Percentiles rank a stretch among this genome's conserved stretches.
phyloP scores from a whole-genome alignment of 2,329 filamentous ascomycete species.

The Colletotrichum agaves region DNA sequence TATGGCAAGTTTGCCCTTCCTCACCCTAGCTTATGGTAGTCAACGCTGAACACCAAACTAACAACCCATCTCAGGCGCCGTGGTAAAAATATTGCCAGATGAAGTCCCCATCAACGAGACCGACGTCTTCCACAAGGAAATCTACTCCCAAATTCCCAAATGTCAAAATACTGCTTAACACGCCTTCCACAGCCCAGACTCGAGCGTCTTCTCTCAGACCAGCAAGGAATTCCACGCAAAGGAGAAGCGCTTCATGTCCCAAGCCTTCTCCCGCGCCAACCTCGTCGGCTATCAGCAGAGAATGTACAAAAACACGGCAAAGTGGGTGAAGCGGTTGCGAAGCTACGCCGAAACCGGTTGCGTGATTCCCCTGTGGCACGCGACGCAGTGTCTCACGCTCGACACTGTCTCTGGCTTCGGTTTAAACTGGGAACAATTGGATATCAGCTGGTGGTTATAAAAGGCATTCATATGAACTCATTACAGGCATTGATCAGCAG shows the following conservation, averaged over 20 bases:
- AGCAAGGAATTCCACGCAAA: background rate
- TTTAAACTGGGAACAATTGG: no score
- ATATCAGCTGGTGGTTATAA: no score
- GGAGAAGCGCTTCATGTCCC: background rate
- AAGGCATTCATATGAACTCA: no score
- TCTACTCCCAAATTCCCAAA: background rate
- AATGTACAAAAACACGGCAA: background rate
- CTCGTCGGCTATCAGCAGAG: constrained; percentile 4
- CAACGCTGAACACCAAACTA: background rate
- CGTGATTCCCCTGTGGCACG: background rate
- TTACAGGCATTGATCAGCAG: no score
- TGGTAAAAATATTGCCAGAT: background rate
- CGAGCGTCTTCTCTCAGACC: background rate
- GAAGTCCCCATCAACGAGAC: background rate
- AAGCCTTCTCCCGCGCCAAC: constrained; percentile 4
- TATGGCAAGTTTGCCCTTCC: background rate
- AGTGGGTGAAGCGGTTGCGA: background rate
- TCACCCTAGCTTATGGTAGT: no score
- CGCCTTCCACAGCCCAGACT: constrained; percentile 6
- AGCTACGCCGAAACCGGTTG: background rate
- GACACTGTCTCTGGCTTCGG: background rate
- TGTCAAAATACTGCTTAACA: background rate
- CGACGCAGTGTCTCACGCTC: background rate
- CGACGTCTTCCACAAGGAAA: background rate
- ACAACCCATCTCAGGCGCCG: background rate